Evolutionary conservation across 331 rosid species (phyloP).

Genomic region (Pyrus hybrid): DNA sequence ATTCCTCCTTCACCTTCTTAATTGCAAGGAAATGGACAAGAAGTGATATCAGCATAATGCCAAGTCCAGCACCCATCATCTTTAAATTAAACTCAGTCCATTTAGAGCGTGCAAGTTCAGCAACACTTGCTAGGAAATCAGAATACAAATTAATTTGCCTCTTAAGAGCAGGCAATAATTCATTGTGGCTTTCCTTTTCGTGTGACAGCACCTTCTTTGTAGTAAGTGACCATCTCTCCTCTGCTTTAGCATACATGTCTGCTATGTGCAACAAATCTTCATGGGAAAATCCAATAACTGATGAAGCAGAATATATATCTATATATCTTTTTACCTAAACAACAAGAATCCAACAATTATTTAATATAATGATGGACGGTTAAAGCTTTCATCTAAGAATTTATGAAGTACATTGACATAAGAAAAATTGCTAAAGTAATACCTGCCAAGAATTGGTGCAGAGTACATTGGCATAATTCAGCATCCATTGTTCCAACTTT

Average conservation of each 20-base stretch:
- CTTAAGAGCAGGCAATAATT: slow-evolving; percentile 41
- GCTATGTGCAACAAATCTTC: slow-evolving; percentile 66
- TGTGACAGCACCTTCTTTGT: slow-evolving; percentile 40
- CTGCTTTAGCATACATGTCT: slow-evolving; percentile 55
- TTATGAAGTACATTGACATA: not conserved
- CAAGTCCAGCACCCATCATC: slow-evolving; percentile 75
- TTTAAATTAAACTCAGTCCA: slow-evolving; percentile 92
- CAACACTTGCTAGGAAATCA: slow-evolving; percentile 55
- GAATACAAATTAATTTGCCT: slow-evolving; percentile 62
- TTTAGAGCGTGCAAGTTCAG: slow-evolving; percentile 90
- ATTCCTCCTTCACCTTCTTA: slow-evolving; percentile 41
- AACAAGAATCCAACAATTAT: slow-evolving; percentile 17
- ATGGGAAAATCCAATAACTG: slow-evolving; percentile 81
- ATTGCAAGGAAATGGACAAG: slow-evolving; percentile 52
- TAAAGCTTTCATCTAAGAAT: not conserved
- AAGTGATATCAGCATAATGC: slow-evolving; percentile 63
- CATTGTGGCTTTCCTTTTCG: slow-evolving; percentile 28
- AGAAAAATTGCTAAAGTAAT: not conserved
- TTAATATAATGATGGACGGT: not conserved
- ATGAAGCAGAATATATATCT: slow-evolving; percentile 78
- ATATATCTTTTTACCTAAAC: slow-evolving; percentile 84
- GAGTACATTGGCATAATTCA: slow-evolving; percentile 61
- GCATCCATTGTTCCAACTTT: slow-evolving; percentile 58
- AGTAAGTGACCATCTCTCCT: slow-evolving; percentile 45
- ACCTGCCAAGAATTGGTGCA: slow-evolving; percentile 99